These are phyloP conservation scores for Fusarium beomiforme DNA, from an alignment of 2,329 filamentous ascomycete genomes.

Conservation along the genomic window DNA sequence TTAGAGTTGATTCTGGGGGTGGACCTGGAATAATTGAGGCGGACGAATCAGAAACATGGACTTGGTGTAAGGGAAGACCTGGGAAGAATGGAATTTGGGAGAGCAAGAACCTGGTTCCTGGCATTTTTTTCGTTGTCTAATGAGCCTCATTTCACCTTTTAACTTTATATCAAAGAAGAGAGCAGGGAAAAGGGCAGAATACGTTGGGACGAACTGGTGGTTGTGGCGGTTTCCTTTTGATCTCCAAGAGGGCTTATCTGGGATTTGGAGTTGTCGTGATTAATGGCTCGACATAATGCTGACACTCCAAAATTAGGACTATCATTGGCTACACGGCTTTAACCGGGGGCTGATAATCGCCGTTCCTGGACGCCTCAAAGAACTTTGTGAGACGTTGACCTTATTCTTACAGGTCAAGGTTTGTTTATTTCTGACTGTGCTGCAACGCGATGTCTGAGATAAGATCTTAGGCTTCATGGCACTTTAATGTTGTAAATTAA, in stretches of 20 bases:
- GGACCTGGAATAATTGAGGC: slow-evolving; percentile 4
- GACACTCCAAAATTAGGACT: slow-evolving; percentile 12
- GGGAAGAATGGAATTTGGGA: not conserved
- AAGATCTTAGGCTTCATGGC: slow-evolving; percentile 9
- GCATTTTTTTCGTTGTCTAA: not conserved
- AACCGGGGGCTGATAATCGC: not conserved
- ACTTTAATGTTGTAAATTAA: not conserved
- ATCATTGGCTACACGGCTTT: slow-evolving; percentile 12
- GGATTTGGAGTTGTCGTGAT: slow-evolving; percentile 38
- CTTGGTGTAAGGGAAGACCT: not conserved
- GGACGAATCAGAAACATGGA: slow-evolving; percentile 25
- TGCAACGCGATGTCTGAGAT: slow-evolving; percentile 11
- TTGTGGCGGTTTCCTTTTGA: slow-evolving; percentile 21
- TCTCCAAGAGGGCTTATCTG: slow-evolving; percentile 31
- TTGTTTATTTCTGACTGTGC: not conserved
- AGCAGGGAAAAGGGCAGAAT: not conserved
- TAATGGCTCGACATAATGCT: slow-evolving; percentile 29
- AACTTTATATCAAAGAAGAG: not conserved
- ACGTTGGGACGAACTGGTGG: not conserved
- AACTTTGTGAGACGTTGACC: not conserved
- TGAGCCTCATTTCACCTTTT: not conserved
- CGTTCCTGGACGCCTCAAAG: slow-evolving; percentile 1
- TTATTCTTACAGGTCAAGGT: not conserved
- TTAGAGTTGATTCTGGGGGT: slow-evolving; percentile 1
- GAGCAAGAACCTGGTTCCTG: not conserved